Evolutionary conservation across 2,329 filamentous ascomycete species (phyloP), one percentile per base, ranked within the genome.

Genomic region (Sporothrix globosa): DNA sequence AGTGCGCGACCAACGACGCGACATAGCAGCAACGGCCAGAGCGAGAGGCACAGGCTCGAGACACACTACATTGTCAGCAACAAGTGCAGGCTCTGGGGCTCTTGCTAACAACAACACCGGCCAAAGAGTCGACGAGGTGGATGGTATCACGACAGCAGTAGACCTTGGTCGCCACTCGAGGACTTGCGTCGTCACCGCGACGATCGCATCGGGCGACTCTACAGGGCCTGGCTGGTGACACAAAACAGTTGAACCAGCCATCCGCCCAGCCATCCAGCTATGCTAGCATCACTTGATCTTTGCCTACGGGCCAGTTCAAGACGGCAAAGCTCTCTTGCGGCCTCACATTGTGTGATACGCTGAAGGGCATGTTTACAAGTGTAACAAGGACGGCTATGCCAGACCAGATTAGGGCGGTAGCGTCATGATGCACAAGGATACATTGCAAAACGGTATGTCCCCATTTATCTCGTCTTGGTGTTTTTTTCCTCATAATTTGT

Each of bases 41-140:
- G 17, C 39, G 17, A 48, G 27, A 21, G 48, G 65, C 30, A 21
- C 19, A 21, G 13, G 19, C 34, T 58, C 52, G 39, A 54, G 67
- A 4, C 50, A 14, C 53, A 68, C 67, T 30, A 17, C 53, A 60
- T 19, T 41, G 21, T 19, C 48, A 27, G 13, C 30, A 21, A 58
- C 41, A 21, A 21, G 34, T 68, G 67, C 53, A 68, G 39, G n/a
- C 52, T 41, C 41, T 53, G 52, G 66, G 66, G 66, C 52, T 27
- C 39, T 46, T 30, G 27, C 27, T 30, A 3, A 30, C 27, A 5
- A 11, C 27, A n/a, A n/a, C 17, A 17, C 27, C 17, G 17, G 5
- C 13, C 39, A 44, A 61, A 39, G 58, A 46, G 58, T 63, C 46
- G 39, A 63, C 39, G 39, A 63, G 58, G 58, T 27, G 46, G 39